Evolutionary conservation across 2,329 filamentous ascomycete species (phyloP).

Genomic region (Onygenales sp.): DNA sequence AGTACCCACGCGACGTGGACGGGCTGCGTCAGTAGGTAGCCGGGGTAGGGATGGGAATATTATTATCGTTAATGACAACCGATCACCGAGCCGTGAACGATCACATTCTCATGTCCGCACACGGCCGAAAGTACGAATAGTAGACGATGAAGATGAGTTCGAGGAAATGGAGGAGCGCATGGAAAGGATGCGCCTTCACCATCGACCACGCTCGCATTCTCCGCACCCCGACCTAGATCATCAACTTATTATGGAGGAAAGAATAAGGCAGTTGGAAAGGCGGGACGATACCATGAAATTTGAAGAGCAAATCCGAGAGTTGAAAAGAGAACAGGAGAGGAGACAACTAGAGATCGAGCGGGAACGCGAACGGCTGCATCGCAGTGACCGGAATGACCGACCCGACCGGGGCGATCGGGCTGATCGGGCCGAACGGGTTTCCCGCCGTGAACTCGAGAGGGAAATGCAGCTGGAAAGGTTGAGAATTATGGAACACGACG

Average conservation of each 20-base stretch:
- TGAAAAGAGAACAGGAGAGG: conserved; percentile 35
- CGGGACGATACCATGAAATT: neutral
- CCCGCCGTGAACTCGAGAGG: conserved; percentile 15
- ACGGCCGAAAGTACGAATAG: neutral
- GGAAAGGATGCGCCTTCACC: neutral
- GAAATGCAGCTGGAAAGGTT: conserved; percentile 24
- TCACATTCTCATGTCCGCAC: conserved; percentile 1
- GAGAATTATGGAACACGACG: conserved; percentile 22
- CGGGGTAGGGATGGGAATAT: neutral
- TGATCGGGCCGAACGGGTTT: conserved; percentile 3
- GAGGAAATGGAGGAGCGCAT: conserved; percentile 16
- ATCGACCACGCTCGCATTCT: neutral
- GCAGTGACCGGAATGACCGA: neutral
- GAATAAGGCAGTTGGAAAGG: neutral
- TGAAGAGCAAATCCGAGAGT: neutral
- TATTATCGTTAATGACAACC: neutral
- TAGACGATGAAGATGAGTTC: conserved; percentile 14
- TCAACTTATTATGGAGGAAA: neutral
- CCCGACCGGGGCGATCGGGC: neutral
- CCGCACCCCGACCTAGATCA: neutral
- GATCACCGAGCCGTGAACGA: conserved; percentile 1
- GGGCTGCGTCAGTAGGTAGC: neutral
- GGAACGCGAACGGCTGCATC: neutral
- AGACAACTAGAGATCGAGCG: conserved; percentile 8
- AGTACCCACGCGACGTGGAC: neutral